Base-by-base conservation (phyloP, 1,284 basidiomycete species). In the Kalmanozyma brasiliensis region DNA sequence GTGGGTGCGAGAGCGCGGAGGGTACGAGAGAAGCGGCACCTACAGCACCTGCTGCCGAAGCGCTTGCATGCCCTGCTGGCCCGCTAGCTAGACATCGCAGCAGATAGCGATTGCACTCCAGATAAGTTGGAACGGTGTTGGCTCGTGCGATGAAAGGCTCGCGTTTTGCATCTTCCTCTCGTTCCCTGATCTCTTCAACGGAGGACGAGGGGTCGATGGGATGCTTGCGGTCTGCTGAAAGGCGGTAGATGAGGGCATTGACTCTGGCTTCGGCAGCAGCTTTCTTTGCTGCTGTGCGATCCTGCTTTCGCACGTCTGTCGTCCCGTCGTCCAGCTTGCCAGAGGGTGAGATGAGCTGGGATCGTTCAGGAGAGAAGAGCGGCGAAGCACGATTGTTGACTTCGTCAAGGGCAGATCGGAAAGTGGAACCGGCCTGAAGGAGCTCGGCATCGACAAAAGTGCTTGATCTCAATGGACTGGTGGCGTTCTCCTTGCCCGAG, bases 91-190 rank as follows among this genome's bases (percentile, higher is more conserved):
- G 35, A 20, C 44, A 52, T 22, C 69, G 67, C 16, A 73, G 47
- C 35, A 74, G 37, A 58, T 88, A 86, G 81, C 91, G 86, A 78
- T 94, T 96, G 62, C 91, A 85, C 75, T 94, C 93, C 71, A 93
- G 85, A 78, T 92, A 94, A 1, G 88, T 86, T 16, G 89, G 87
- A 16, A 96, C 83, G n/a, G 88, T 92, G 80, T 96, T 95, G 2
- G 90, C 88, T 29, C 94, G 87, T 32, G 90, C 87, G 4, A 91
- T 86, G 75, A 87, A 87, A 0, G 87, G 88, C 42, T 87, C 84
- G 35, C 60, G 58, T 17, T 36, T 57, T 17, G 49, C 44, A 11
- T 35, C 41, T n/a, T 52, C 53, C 19, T 75, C 66, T 10, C 57
- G 40, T 20, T 62, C 58, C 17, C 62, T 53, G 35, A 63, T 51